Percentiles rank a stretch among this genome's conserved stretches.
These are phyloP conservation scores for Gillenia trifoliata DNA, from an alignment of 306 rosid genomes.

Conservation along the genomic window DNA sequence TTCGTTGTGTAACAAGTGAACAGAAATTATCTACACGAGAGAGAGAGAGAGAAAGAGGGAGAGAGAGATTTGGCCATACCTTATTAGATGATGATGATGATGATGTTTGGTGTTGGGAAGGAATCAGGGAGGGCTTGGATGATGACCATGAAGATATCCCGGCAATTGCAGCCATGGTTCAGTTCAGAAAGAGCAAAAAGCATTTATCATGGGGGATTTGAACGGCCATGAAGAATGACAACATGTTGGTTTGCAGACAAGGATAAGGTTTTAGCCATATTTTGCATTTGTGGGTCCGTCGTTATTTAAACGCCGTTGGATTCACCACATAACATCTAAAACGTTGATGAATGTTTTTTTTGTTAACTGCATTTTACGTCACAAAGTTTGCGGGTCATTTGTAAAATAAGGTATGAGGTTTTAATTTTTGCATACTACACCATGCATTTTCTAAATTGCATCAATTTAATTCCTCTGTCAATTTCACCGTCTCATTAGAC, in stretches of 20 bases:
- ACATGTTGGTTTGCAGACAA: background rate
- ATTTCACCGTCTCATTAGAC: no score
- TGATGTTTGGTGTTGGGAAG: conserved; percentile 18
- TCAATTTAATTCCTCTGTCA: no score
- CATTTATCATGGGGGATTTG: background rate
- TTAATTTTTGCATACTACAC: no score
- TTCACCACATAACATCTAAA: background rate
- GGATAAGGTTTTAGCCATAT: conserved; percentile 15
- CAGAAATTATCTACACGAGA: background rate
- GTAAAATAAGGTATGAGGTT: no score
- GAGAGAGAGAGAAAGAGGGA: background rate
- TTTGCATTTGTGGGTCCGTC: background rate
- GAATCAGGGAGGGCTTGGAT: conserved; percentile 14
- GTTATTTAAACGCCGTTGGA: background rate
- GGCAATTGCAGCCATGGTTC: conserved; percentile 37
- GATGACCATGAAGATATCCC: conserved; percentile 21
- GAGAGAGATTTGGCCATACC: conserved; percentile 29
- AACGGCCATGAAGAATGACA: background rate
- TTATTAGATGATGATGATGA: conserved; percentile 13
- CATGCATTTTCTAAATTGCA: no score
- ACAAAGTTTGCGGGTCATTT: no score
- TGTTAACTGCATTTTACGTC: no score
- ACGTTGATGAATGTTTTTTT: background rate
- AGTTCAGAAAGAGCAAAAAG: background rate
- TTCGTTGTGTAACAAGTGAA: background rate